Evolutionary conservation across 495 filamentous ascomycete species (phyloP), one percentile per base, ranked within the genome.

Genomic region (Annulohypoxylon maeteangense): DNA sequence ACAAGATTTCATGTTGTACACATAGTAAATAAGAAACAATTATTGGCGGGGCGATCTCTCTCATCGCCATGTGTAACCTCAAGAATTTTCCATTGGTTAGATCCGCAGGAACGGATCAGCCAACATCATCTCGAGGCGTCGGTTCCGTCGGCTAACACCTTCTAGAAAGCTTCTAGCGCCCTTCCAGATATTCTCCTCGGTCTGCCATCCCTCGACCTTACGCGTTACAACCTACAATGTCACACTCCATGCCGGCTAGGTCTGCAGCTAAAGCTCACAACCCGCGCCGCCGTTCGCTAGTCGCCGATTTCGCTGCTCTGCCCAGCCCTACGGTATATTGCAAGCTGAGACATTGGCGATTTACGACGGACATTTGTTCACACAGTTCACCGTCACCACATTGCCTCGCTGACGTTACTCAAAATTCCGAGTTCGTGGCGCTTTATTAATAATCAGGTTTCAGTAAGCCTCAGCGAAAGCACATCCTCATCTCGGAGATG

Each of bases 131-230:
- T 78, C 70, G 68, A 62, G 70, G 62, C 62, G 59, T 68, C 65
- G 51, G n/a, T 67, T 65, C 67, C 62, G 59, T 68, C 65, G 51
- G n/a, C 68, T 65, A 67, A 76, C 74, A 74, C 75, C 79, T 82
- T 82, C 80, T 79, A 69, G 80, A 82, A 82, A 59, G 8, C 62
- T 82, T 82, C 75, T 77, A 76, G 75, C 60, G 72, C 4, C 20
- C 27, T 70, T 73, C 71, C 47, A 66, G 62, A 71, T 68, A 54
- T 20, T 40, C 54, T 29, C 40, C 48, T 67, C 47, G 53, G 64
- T 64, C 47, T 68, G 63, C 63, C 63, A 64, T 61, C 47, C 60
- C 38, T 40, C 44, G 22, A 66, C 53, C 53, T 51, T 54, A 51
- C 54, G 53, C 42, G 45, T 66, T 50, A 42, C 18, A 40, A 40